Evolutionary conservation across 1,284 basidiomycete genomes (phyloP), one percentile per base, ranked within the genome.

Genomic region (Pseudozyma hubeiensis): DNA sequence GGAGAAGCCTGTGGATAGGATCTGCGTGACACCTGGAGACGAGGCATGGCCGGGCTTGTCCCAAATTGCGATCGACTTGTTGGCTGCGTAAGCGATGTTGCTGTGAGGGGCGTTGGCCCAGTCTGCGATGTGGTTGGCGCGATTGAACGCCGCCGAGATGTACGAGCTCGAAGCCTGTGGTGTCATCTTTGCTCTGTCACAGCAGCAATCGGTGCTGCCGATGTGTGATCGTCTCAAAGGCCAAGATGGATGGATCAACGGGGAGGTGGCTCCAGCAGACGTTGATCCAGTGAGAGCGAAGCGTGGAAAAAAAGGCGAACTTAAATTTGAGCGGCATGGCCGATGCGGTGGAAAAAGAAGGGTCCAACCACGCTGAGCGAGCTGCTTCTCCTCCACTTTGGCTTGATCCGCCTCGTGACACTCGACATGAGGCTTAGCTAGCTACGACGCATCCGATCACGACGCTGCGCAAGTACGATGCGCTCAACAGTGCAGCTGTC

Each of bases 61-160:
- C 76, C 68, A 81, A 24, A 78, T 54, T 14, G 70, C 78, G 34
- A 83, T 66, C 47, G 66, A 66, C 47, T 77, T 75, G 71, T 81
- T 76, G 29, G 74, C 66, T 9, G 77, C 81, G 59, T 77, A 82
- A 5, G 74, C 78, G 17, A 81, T 64, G 34, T 56, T 43, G 40
- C 55, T 46, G 37, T 41, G 39, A 41, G 49, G 59, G 55, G 53
- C 46, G 31, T 53, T 35, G 37, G 74, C 62, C 75, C 80, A 81
- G 45, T 82, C 81, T 5, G 79, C 80, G 16, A 76, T 59, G 59
- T 82, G 78, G 34, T 75, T 67, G 29, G 66, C 63, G 39, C 81
- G 71, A 64, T 81, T 81, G 65, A 76, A 80, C 5, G 78, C 71
- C 37, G 80, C 76, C 37, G 81, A 74, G 14, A 76, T 74, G 50